Base-by-base conservation (phyloP, 345 rosid species). In the Xanthoceras sorbifolium region DNA sequence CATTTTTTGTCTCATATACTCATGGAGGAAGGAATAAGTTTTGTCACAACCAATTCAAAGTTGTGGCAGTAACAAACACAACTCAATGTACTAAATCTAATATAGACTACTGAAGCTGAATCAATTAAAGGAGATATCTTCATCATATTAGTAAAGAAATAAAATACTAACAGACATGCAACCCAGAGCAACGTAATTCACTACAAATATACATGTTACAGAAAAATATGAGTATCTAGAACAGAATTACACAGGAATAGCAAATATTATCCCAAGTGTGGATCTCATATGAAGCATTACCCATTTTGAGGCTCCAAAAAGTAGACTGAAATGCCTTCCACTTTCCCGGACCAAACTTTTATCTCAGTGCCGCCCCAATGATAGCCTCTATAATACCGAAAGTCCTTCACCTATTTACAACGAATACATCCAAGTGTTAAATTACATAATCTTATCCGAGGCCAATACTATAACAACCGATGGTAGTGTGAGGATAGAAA, bases 221-320 rank as follows among this genome's bases (percentile, higher is more conserved):
- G 68, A 61, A 38, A 64, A 46, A 73, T 44, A 73, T 23, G 31
- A 63, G 69, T 28, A 62, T 28, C 28, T 42, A 11, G 44, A 46
- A 40, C 44, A n/a, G 17, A 73, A 62, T 20, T 2, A 63, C 29
- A 63, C 9, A 1, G n/a, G 40, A 28, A 28, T 5, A 34, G 9
- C 23, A 8, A 42, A 61, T 42, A 34, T 14, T 25, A 69, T 5
- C 15, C 29, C n/a, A 23, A 34, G 32, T 54, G 75, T 61, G 22
- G 20, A 36, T 64, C 5, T 82, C 26, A 66, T 78, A 54, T 71
- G 62, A 26, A 52, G 66, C 57, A 66, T 84, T 86, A 93, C 99
- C 94, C 92, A 67, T 93, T 95, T 52, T 87, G 98, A 73, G 97
- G 97, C 73, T 94, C 97, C 82, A 94, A 82, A 80, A 94, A 91